A percentile compares a stretch with the other conserved stretches of the same genome.
Conservation (phyloP, 73 alveolate species). For the Uronychia binucleata region DNA sequence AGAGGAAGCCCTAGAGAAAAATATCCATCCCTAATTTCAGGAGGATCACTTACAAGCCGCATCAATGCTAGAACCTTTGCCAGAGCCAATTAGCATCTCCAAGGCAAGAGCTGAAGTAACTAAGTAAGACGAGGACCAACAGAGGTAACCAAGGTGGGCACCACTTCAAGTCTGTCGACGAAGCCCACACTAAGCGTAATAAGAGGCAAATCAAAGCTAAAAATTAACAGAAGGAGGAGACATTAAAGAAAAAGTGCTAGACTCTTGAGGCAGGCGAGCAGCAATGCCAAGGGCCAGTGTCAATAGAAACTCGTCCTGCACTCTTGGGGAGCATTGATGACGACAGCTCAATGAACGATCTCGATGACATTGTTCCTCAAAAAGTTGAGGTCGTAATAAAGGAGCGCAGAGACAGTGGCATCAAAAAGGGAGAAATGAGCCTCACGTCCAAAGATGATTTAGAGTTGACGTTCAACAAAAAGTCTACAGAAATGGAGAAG, state of each 20-base stretch:
- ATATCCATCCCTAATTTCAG: no score
- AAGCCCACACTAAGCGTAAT: neutral
- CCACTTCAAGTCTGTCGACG: neutral
- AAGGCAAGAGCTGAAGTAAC: no score
- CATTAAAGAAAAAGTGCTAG: neutral
- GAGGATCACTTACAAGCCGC: no score
- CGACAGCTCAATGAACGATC: neutral
- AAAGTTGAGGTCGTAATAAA: neutral
- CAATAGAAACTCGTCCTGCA: neutral
- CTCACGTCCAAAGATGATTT: neutral
- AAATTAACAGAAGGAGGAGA: neutral
- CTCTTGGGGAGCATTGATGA: neutral
- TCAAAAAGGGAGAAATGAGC: neutral
- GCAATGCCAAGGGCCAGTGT: neutral
- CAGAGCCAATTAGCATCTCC: no score
- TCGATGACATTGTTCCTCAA: neutral
- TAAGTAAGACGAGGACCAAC: no score
- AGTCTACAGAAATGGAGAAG: neutral
- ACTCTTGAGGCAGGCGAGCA: neutral
- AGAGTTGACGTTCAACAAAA: neutral
- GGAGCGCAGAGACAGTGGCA: neutral
- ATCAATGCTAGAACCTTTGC: no score
- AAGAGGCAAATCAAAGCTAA: no score
- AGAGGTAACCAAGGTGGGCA: no score
- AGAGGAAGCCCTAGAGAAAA: no score